Base-by-base conservation (phyloP, 371 early-diverging fungal species). In the Mortierella sp. region DNA sequence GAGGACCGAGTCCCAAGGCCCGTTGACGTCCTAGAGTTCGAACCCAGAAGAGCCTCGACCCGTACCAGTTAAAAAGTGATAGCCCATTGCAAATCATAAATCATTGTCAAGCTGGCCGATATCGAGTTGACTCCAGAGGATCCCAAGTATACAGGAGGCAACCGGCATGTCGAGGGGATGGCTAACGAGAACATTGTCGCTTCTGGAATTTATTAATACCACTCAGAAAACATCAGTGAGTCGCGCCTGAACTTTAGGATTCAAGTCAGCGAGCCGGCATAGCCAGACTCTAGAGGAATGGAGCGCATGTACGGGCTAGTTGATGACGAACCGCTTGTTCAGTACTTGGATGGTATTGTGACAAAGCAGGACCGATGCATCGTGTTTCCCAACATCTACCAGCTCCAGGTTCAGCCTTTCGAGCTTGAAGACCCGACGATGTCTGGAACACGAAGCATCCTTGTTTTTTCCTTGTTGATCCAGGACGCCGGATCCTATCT, bases 101-200 rank as follows among this genome's bases (percentile, higher is more conserved):
- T 90, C 27, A 90, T 91, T 26, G 81, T 88, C 78, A 90, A 90
- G 67, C 64, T 90, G 50, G 86, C 88, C 30, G 82, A 69, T 62
- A 87, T 89, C 34, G 68, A 78, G 41, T 65, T 91, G 54, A 83
- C 86, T 6, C 90, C 88, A 15, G 86, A 83, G 42, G 83, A 83
- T 21, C 86, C 90, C 0, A 56, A n/a, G 2, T 87, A 85, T 62
- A 26, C 27, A 17, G 91, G 89, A 8, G 86, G 87, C 3, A 51
- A 49, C 39, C 92, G 92, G 91, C 89, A 90, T 44, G 66, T 89
- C 2, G 90, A 90, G 51, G 92, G 87, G 15, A 87, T 85, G 82
- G 68, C 72, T 17, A 81, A 86, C 73, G 92, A 92, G 60, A 62
- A 78, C 37, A 90, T 92, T 47, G 76, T 84, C 1, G 86, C 89